phyloP scores from a whole-genome alignment of 371 early-diverging fungal species.

The Globomyces sp. region DNA sequence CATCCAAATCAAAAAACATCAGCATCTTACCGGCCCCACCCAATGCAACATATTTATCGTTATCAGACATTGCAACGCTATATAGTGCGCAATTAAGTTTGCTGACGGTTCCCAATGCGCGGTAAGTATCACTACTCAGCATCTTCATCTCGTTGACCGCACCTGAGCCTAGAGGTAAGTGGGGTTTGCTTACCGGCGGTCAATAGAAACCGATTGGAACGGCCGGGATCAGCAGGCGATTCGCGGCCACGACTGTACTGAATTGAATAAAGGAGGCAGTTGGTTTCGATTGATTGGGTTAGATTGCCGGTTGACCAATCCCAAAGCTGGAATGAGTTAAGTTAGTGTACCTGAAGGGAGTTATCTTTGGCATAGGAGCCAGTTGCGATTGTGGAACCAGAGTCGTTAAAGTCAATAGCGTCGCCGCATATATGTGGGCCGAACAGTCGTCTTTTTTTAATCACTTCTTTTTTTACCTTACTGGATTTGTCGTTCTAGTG shows the following conservation, averaged over 20 bases:
- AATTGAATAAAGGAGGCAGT: slow-evolving; percentile 30
- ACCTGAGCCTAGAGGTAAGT: background rate
- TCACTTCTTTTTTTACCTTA: slow-evolving; percentile 21
- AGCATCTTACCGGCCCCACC: slow-evolving; percentile 41
- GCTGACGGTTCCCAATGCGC: slow-evolving; percentile 41
- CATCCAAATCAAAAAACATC: slow-evolving; percentile 40
- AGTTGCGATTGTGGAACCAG: slow-evolving; percentile 28
- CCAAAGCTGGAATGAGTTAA: slow-evolving; percentile 25
- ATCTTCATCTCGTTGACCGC: slow-evolving; percentile 35
- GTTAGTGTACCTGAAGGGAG: slow-evolving; percentile 29
- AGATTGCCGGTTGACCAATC: slow-evolving; percentile 27
- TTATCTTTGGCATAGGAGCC: slow-evolving; percentile 37
- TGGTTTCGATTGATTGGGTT: slow-evolving; percentile 38
- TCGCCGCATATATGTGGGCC: slow-evolving; percentile 52
- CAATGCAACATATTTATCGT: slow-evolving; percentile 40
- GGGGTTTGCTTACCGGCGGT: slow-evolving; percentile 31
- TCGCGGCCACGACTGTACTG: slow-evolving; percentile 17
- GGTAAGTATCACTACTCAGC: slow-evolving; percentile 25
- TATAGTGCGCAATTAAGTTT: slow-evolving; percentile 40
- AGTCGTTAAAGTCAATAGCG: slow-evolving; percentile 35
- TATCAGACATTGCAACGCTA: slow-evolving; percentile 29
- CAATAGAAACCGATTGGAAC: slow-evolving; percentile 27
- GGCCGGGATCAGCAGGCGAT: background rate
- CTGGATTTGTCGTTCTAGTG: slow-evolving; percentile 29
- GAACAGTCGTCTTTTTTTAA: slow-evolving; percentile 20